Conservation (phyloP, 1,284 basidiomycete species). For the Gomphus bonarii region DNA sequence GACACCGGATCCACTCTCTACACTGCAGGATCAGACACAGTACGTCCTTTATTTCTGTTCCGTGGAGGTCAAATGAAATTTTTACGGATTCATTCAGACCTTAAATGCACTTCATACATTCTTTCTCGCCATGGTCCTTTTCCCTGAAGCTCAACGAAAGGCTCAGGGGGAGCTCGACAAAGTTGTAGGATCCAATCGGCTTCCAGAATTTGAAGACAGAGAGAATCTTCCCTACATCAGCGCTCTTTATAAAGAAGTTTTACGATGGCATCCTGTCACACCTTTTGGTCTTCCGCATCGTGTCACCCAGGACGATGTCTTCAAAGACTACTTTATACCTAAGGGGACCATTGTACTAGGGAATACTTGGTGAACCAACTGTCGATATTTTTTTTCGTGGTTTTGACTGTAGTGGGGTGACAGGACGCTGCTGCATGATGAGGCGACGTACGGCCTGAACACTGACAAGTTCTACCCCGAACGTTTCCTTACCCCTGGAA, state of each 20-base stretch:
- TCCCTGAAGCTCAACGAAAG: slow-evolving; percentile 4
- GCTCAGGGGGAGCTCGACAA: slow-evolving; percentile 12
- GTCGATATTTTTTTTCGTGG: not conserved
- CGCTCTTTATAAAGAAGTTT: slow-evolving; percentile 9
- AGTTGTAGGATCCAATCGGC: slow-evolving; percentile 4
- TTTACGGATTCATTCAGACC: not conserved
- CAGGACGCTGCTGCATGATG: not conserved
- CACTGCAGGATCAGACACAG: slow-evolving; percentile 4
- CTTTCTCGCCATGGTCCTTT: slow-evolving; percentile 1
- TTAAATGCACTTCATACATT: slow-evolving; percentile 11
- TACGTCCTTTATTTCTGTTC: not conserved
- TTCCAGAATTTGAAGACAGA: slow-evolving; percentile 4
- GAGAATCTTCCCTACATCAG: slow-evolving; percentile 2
- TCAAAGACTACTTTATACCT: slow-evolving; percentile 10
- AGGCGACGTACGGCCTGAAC: not conserved
- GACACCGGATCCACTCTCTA: not conserved
- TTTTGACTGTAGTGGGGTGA: not conserved
- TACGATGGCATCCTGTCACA: slow-evolving; percentile 6
- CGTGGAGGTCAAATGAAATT: not conserved
- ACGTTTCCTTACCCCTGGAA: not conserved
- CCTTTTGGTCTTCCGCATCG: slow-evolving; percentile 12
- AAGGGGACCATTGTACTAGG: slow-evolving; percentile 10
- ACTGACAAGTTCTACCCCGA: not conserved
- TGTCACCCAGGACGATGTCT: slow-evolving; percentile 13
- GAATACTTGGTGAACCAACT: slow-evolving; percentile 8